Percentiles rank a stretch among this genome's conserved stretches.
These are phyloP conservation scores for Obba rivulosa DNA, from an alignment of 768 basidiomycete genomes.

Conservation along the genomic window DNA sequence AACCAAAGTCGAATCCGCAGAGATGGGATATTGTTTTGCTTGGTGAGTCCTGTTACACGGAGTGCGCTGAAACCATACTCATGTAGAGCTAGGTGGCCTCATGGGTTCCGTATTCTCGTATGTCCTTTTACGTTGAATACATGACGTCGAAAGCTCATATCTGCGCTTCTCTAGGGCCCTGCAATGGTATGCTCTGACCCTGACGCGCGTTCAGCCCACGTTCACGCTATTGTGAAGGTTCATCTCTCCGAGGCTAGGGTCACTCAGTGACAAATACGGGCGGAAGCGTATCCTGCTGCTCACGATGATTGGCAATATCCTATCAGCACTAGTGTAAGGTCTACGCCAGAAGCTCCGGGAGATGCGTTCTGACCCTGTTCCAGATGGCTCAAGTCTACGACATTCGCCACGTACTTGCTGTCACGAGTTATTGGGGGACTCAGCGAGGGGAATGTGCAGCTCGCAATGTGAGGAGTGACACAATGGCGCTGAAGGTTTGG, in stretches of 20 bases:
- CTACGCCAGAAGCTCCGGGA: not conserved
- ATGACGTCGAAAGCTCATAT: not conserved
- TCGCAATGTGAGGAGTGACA: conserved; percentile 77
- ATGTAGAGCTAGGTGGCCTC: conserved; percentile 53
- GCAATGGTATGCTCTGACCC: conserved; percentile 40
- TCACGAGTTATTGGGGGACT: conserved; percentile 90
- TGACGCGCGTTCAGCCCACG: not conserved
- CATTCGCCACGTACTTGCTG: conserved; percentile 85
- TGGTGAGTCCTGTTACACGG: conserved; percentile 38
- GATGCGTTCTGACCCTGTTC: conserved; percentile 2
- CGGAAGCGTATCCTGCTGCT: conserved; percentile 76
- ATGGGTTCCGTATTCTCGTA: conserved; percentile 94
- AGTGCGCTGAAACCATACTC: not conserved
- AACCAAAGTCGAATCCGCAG: conserved; percentile 52
- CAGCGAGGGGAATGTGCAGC: conserved; percentile 95
- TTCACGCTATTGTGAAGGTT: conserved; percentile 27
- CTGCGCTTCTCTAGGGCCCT: conserved; percentile 46
- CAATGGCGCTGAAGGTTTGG: not conserved
- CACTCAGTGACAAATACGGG: conserved; percentile 86
- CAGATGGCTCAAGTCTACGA: conserved; percentile 88
- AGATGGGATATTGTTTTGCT: conserved; percentile 94
- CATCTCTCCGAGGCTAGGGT: conserved; percentile 76
- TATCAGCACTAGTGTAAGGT: conserved; percentile 80
- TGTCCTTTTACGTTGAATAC: conserved; percentile 28
- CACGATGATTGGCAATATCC: conserved; percentile 90